Percentiles rank a stretch among this genome's conserved stretches.
These are phyloP conservation scores for Bipolaris bicolor DNA, from an alignment of 2,329 filamentous ascomycete species.

Conservation along the genomic window DNA sequence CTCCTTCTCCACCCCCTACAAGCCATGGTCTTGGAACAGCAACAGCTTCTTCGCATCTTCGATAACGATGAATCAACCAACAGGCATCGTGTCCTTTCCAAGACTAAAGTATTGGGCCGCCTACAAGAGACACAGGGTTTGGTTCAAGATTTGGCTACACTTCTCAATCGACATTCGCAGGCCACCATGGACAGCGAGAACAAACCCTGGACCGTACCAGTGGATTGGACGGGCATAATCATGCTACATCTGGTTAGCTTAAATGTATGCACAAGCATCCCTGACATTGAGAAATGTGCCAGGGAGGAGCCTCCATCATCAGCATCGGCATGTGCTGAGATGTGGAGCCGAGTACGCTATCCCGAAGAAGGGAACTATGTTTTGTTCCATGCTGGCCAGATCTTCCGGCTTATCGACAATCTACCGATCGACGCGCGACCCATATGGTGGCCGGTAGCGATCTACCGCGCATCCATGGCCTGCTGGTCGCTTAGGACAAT, in stretches of 20 bases:
- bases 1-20: slow-evolving; percentile 13
- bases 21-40: slow-evolving; percentile 12
- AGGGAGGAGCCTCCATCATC: slow-evolving; percentile 9
- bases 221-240: slow-evolving; percentile 8
- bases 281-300: slow-evolving; percentile 12
- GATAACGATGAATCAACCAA: slow-evolving; percentile 12
- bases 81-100: slow-evolving; percentile 7
- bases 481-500: slow-evolving; percentile 10
- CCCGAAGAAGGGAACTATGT: slow-evolving; percentile 12
- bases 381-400: slow-evolving; percentile 12
- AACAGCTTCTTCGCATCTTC: slow-evolving; percentile 13
- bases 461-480: slow-evolving; percentile 11
- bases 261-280: slow-evolving; percentile 15
- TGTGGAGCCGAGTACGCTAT: slow-evolving; percentile 11
- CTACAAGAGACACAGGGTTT: slow-evolving; percentile 13
- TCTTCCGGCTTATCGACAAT: slow-evolving; percentile 11
- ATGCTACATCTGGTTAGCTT: slow-evolving; percentile 17
- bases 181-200: background rate
- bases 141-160: slow-evolving; percentile 7
- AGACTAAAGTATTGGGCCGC: slow-evolving; percentile 7
- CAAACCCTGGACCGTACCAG: background rate
- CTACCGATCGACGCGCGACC: slow-evolving; percentile 6
- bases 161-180: slow-evolving; percentile 2
- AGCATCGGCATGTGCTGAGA: slow-evolving; percentile 1
- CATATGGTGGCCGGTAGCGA: slow-evolving; percentile 11